Base-by-base conservation (phyloP, 2,329 filamentous ascomycete species). In the Pseudogymnoascus sp. region DNA sequence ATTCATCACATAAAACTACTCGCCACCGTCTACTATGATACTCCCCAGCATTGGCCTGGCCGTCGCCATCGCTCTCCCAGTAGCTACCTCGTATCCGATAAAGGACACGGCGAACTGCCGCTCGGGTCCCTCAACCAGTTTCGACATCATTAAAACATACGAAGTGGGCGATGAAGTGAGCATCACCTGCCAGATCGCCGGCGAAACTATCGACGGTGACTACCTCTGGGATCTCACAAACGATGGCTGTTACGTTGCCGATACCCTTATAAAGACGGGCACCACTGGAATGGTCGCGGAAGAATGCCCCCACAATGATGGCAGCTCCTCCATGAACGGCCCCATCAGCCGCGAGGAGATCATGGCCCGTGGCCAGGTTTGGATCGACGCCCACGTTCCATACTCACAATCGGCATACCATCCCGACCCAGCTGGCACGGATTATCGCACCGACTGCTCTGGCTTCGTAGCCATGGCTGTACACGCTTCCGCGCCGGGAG, bases 231-330 rank as follows among this genome's bases (percentile, higher is more conserved):
- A 63, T 58, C 60, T 63, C 18, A 63, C 61, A 18, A 25, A 34
- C 54, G 62, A 63, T 35, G 62, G 57, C 35, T 63, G 62, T 37
- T 63, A 63, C 12, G 62, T 63, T 9, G 28, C 62, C 14, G 62
- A 63, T 28, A 63, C 63, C 62, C 63, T 63, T 37, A 58, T 63
- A 58, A 63, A 63, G 57, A 63, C 62, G 6, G 62, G 62, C 18
- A 32, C 34, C 3, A 7, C 14, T 20, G 58, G 61, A 8, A 61
- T 63, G 35, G 57, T 63, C 12, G 20, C 39, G 18, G 28, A 60
- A 11, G 34, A 20, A 14, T 59, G 57, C 11, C 4, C n/a, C 9
- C 47, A 7, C n/a, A 54, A 28, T 6, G 41, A n/a, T 12, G 54
- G 57, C 30, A n/a, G 34, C 32, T 58, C 57, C 32, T 25, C 32